phyloP scores from a whole-genome alignment of 164 flowering plant species.

The Euptelea pleiosperma region DNA sequence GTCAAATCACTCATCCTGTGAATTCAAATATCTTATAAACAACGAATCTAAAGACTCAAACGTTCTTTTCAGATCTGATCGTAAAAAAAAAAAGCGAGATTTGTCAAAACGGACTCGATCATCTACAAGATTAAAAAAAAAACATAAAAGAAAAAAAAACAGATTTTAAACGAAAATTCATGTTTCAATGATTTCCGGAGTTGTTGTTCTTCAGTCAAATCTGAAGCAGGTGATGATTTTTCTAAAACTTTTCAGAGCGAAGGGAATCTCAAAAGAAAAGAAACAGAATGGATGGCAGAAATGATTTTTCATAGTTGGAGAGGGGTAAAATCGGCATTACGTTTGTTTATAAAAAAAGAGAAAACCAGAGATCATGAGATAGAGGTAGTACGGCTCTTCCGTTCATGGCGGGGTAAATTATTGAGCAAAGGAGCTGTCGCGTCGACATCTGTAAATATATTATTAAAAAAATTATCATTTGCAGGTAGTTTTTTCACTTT shows the following conservation, averaged over 20 bases:
- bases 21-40: too few relatives aligned
- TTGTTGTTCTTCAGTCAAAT: not conserved
- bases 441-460: conserved; percentile 5
- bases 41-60: too few relatives aligned
- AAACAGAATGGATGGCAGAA: too few relatives aligned
- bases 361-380: not conserved
- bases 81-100: too few relatives aligned
- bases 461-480: not conserved
- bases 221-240: not conserved
- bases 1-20: too few relatives aligned
- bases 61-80: too few relatives aligned
- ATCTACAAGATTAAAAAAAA: not conserved
- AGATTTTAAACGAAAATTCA: too few relatives aligned
- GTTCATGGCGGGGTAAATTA: conserved; percentile 14
- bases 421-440: conserved; percentile 14
- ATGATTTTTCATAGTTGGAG: too few relatives aligned
- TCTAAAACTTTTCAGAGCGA: too few relatives aligned
- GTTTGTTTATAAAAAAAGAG: not conserved
- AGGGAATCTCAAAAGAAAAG: too few relatives aligned
- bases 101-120: too few relatives aligned
- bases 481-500: conserved; percentile 1
- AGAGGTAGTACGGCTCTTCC: conserved; percentile 3
- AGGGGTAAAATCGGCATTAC: not conserved
- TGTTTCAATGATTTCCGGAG: not conserved
- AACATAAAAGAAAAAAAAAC: not conserved